phyloP scores from a whole-genome alignment of 2,329 filamentous ascomycete genomes.

The Aplosporella prunicola region DNA sequence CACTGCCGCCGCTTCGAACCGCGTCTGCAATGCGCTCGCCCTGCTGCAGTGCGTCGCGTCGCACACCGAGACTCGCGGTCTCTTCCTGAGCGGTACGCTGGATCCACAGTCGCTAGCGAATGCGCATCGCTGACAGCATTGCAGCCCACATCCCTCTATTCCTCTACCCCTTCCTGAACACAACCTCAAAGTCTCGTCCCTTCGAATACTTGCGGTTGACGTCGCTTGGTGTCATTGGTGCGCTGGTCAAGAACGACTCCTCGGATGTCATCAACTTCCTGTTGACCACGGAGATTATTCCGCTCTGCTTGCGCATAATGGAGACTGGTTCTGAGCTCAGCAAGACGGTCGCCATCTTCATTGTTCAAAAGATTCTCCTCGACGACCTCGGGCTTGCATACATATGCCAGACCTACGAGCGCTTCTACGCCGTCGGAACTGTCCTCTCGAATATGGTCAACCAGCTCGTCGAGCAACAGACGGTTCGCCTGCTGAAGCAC shows the following conservation, averaged over 20 bases:
- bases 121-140: slow-evolving; percentile 13
- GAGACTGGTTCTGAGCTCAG: slow-evolving; percentile 96
- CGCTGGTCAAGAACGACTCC: slow-evolving; percentile 96
- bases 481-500: slow-evolving; percentile 89
- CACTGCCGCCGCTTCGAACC: slow-evolving; percentile 92
- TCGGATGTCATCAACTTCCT: slow-evolving; percentile 99
- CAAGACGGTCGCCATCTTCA: slow-evolving; percentile 99
- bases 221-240: slow-evolving; percentile 91
- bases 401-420: slow-evolving; percentile 96
- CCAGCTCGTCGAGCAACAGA: slow-evolving; percentile 95
- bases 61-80: slow-evolving; percentile 87
- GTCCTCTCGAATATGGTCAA: slow-evolving; percentile 98
- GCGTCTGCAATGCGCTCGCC: slow-evolving; percentile 93
- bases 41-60: slow-evolving; percentile 94
- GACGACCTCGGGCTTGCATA: slow-evolving; percentile 96
- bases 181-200: slow-evolving; percentile 91
- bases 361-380: slow-evolving; percentile 95
- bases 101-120: background rate
- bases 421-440: slow-evolving; percentile 95
- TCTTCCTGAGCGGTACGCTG: slow-evolving; percentile 79
- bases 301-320: slow-evolving; percentile 95
- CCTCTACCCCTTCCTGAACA: slow-evolving; percentile 96
- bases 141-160: slow-evolving; percentile 93
- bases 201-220: slow-evolving; percentile 97
- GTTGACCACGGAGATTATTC: slow-evolving; percentile 95